phyloP scores from a whole-genome alignment of 2,329 filamentous ascomycete genomes.

The Seiridium unicorne region DNA sequence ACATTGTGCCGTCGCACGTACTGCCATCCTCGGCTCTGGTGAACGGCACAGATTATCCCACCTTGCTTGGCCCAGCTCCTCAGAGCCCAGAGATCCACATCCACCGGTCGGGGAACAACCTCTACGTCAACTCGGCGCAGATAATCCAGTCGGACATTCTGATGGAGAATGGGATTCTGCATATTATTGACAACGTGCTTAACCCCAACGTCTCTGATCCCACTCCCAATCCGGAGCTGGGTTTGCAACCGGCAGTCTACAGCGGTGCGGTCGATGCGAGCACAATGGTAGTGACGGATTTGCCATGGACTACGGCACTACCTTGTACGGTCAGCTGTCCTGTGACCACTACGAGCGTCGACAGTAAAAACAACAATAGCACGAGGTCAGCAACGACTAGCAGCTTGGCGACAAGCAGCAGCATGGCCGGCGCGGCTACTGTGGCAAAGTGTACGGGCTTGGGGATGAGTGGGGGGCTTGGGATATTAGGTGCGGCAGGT shows the following conservation, averaged over 20 bases:
- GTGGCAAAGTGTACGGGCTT: neutral
- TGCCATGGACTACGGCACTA: constrained; percentile 38
- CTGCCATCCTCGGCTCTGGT: constrained; percentile 44
- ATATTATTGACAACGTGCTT: constrained; percentile 54
- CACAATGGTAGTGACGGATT: constrained; percentile 15
- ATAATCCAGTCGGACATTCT: constrained; percentile 52
- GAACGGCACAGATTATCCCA: constrained; percentile 22
- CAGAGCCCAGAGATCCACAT: constrained; percentile 35
- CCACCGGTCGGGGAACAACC: constrained; percentile 39
- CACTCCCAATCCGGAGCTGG: constrained; percentile 33
- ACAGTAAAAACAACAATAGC: neutral
- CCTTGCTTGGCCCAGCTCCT: constrained; percentile 42
- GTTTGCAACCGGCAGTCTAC: constrained; percentile 30
- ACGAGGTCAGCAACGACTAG: neutral
- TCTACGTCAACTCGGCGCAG: constrained; percentile 52
- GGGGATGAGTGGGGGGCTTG: neutral
- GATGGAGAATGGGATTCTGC: constrained; percentile 56
- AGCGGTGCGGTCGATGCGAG: constrained; percentile 14
- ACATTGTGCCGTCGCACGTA: constrained; percentile 53
- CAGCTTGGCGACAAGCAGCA: neutral
- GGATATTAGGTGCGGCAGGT: neutral
- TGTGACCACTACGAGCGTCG: constrained; percentile 11
- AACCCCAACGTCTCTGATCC: constrained; percentile 37
- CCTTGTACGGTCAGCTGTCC: constrained; percentile 41
- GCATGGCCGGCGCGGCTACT: neutral